Conservation (phyloP, 78 protist genomes). For the Dictyostelium citrinum region DNA sequence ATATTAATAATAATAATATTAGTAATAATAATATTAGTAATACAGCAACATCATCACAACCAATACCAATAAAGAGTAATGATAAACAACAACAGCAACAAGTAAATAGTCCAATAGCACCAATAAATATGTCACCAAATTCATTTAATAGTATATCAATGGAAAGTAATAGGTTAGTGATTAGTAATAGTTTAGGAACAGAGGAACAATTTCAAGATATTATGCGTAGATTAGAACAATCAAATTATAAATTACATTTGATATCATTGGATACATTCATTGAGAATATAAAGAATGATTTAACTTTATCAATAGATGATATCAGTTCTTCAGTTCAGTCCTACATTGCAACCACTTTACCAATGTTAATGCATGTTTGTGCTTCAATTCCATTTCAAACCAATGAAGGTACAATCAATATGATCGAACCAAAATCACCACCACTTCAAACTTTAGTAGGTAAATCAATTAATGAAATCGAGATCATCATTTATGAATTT, state of each 20-base stretch:
- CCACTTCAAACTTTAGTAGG: not conserved
- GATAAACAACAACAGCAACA: not conserved
- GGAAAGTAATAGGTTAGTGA: not conserved
- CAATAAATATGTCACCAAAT: not conserved
- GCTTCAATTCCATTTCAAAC: constrained; percentile 57
- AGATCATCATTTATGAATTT: constrained; percentile 38
- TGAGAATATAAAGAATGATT: not conserved
- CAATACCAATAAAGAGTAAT: not conserved
- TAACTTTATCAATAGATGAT: not conserved
- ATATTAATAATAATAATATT: too few species aligned
- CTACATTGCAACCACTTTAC: constrained; percentile 47
- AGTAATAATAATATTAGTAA: not conserved
- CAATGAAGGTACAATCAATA: not conserved
- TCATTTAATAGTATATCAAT: constrained; percentile 6
- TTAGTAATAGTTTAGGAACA: not conserved
- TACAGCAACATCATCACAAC: not conserved
- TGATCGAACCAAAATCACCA: constrained; percentile 22
- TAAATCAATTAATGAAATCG: not conserved
- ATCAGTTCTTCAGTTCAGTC: constrained; percentile 14
- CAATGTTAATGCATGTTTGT: constrained; percentile 52
- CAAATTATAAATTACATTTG: not conserved
- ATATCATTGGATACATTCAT: not conserved
- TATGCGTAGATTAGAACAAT: not conserved
- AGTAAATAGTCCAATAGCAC: not conserved
- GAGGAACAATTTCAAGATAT: constrained; percentile 42